Evolutionary conservation across 192 early-diverging fungal genomes (phyloP).

Genomic region (Endogone sp.): DNA sequence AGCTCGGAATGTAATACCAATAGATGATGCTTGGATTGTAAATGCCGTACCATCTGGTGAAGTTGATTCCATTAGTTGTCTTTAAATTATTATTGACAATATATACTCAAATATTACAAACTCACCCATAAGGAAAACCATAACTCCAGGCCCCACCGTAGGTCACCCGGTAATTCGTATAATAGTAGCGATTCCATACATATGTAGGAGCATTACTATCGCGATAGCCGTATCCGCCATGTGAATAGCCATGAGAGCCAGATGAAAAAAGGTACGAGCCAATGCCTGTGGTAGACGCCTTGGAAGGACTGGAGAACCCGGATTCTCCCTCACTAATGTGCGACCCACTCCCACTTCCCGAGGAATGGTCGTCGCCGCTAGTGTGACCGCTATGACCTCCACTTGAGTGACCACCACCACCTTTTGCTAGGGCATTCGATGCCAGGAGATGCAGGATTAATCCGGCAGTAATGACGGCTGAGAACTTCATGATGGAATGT

Average conservation of each 20-base stretch:
- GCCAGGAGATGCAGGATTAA: too few species aligned
- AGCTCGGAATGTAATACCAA: slow-evolving; percentile 18
- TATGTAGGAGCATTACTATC: background rate
- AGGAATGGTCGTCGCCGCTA: too few species aligned
- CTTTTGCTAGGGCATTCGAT: background rate
- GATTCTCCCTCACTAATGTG: background rate
- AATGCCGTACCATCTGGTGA: slow-evolving; percentile 13
- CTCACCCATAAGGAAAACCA: slow-evolving; percentile 14
- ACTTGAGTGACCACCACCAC: background rate
- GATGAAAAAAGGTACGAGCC: slow-evolving; percentile 10
- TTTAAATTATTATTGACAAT: too few species aligned
- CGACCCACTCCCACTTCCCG: slow-evolving; percentile 3
- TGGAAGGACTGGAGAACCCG: slow-evolving; percentile 6
- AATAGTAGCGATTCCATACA: slow-evolving; percentile 8
- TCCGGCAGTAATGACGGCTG: too few species aligned
- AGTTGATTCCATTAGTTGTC: too few species aligned
- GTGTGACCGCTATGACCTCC: too few species aligned
- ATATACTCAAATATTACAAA: too few species aligned
- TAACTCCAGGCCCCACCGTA: slow-evolving; percentile 20
- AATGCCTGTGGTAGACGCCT: background rate
- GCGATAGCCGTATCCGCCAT: slow-evolving; percentile 23
- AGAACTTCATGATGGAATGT: too few species aligned
- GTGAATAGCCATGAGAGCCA: slow-evolving; percentile 14
- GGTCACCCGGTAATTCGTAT: slow-evolving; percentile 20
- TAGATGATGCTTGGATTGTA: slow-evolving; percentile 28